phyloP scores from a whole-genome alignment of 768 basidiomycete genomes.

The Termitomyces sp. region DNA sequence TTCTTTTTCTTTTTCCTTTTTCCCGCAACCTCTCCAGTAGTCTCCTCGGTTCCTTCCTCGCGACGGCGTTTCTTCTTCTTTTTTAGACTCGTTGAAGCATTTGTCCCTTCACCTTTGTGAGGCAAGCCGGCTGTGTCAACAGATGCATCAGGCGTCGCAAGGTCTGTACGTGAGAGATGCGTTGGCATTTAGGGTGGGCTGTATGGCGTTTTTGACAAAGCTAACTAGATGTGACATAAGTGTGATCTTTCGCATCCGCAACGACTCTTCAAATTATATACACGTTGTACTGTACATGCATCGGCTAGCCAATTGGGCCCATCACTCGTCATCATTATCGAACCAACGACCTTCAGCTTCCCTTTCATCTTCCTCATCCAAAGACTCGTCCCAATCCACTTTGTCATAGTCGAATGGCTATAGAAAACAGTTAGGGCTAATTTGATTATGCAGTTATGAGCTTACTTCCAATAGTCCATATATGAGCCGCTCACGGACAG shows the following conservation, averaged over 20 bases:
- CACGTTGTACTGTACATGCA: neutral
- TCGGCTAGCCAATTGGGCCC: neutral
- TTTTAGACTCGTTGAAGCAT: slow-evolving; percentile 19
- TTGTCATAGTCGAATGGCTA: slow-evolving; percentile 66
- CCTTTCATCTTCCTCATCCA: slow-evolving; percentile 54
- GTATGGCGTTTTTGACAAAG: slow-evolving; percentile 11
- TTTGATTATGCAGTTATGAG: slow-evolving; percentile 1
- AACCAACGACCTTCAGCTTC: slow-evolving; percentile 72
- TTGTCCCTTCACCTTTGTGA: neutral
- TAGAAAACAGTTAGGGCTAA: slow-evolving; percentile 1
- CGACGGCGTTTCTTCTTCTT: slow-evolving; percentile 33
- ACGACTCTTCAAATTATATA: neutral
- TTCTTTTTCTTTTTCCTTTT: slow-evolving; percentile 27
- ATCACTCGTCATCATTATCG: slow-evolving; percentile 50
- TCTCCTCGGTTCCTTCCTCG: slow-evolving; percentile 18
- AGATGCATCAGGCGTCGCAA: neutral
- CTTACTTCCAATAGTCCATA: slow-evolving; percentile 72
- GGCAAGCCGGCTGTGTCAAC: neutral
- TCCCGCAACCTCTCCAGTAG: slow-evolving; percentile 1
- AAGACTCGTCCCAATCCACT: slow-evolving; percentile 71
- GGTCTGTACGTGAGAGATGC: slow-evolving; percentile 5
- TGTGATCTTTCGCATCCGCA: neutral
- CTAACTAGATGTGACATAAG: slow-evolving; percentile 2
- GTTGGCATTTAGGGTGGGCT: slow-evolving; percentile 43
- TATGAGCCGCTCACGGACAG: slow-evolving; percentile 64